A percentile compares a stretch with the other conserved stretches of the same genome.
Conservation (phyloP, 2,329 filamentous ascomycete species). For the Madurella mycetomatis region DNA sequence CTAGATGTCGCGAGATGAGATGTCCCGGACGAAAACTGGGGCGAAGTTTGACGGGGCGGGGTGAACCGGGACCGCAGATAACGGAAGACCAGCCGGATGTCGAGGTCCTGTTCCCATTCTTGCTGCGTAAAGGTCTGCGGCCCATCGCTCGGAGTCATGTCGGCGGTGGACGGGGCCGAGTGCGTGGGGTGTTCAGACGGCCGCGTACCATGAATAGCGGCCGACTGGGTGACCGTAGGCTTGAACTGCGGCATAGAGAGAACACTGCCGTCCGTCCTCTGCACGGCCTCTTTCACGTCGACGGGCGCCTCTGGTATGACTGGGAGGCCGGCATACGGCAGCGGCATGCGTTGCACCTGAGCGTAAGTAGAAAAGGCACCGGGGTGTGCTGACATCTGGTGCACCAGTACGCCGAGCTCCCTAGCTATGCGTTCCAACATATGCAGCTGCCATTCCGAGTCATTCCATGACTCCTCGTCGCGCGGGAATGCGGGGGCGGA, state of each 20-base stretch:
- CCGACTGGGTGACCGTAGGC: constrained; percentile 43
- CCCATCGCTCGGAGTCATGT: constrained; percentile 7
- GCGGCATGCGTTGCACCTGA: constrained; percentile 56
- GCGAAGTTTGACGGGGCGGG: constrained; percentile 44
- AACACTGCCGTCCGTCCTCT: constrained; percentile 23
- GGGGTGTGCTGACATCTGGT: constrained; percentile 74
- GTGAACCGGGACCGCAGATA: constrained; percentile 76
- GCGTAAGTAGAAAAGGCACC: constrained; percentile 83
- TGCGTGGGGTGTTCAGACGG: constrained; percentile 14
- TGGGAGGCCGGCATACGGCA: constrained; percentile 76
- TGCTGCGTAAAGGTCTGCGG: constrained; percentile 55
- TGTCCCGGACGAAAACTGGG: constrained; percentile 41
- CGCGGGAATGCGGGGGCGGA: constrained; percentile 23
- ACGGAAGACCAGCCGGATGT: constrained; percentile 85
- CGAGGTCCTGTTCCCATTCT: constrained; percentile 91
- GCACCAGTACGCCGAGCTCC: constrained; percentile 79
- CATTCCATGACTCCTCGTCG: constrained; percentile 31
- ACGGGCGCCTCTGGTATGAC: constrained; percentile 52
- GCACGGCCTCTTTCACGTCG: constrained; percentile 31
- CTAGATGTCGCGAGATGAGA: constrained; percentile 46
- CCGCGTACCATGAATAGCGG: constrained; percentile 34
- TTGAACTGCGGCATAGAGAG: constrained; percentile 44
- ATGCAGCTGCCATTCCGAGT: constrained; percentile 65
- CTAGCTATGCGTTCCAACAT: constrained; percentile 79
- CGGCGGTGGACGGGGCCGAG: constrained; percentile 9